Base-by-base conservation (phyloP, 2,329 filamentous ascomycete species). In the Cladosporium sp. region DNA sequence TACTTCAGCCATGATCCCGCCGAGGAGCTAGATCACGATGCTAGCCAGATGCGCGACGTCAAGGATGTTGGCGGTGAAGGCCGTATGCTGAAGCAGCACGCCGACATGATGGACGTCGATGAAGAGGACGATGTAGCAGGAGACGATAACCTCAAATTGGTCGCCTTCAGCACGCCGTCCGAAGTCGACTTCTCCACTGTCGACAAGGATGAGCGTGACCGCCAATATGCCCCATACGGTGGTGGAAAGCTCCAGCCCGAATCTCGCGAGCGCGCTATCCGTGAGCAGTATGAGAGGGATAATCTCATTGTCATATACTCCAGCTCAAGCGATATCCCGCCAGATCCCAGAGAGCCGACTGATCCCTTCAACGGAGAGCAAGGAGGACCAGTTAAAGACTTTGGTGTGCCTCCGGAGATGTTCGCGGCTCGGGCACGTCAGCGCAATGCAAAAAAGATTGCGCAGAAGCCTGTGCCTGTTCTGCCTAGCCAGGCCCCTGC, bases 1-100 rank as follows among this genome's bases (percentile, higher is more conserved):
- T 80, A 88, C 59, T 93, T 93, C 78, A 86, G 88, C 64, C 90
- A 91, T 71, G 89, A 92, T 67, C 87, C 86, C 1, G 84, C 85
- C 1, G 90, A 93, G 73, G 89, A 92, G 70, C 83, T 88, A 65
- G 89, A 88, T 62, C 84, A 90, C 64, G 85, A 86, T 63, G 82
- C 84, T 64, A 89, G 87, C 72, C 88, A 91, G 83, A 85, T 89
- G 49, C 86, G 87, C 58, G 90, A 93, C 75, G 89, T 89, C 4
- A 85, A 85, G 33, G 90, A 93, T 74, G 89, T 91, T 72, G 87
- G 88, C 59, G 88, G 87, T 5, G 91, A 84, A 71, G 82, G 82
- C 37, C 79, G 80, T 50, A 82, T 83, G 80, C 80, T 84, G 76
- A 84, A 83, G 70, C 81, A 84, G 66, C 78, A 91, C 72, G 89